Conservation (phyloP, 2,329 filamentous ascomycete genomes). For the Fusarium marasasianum region DNA sequence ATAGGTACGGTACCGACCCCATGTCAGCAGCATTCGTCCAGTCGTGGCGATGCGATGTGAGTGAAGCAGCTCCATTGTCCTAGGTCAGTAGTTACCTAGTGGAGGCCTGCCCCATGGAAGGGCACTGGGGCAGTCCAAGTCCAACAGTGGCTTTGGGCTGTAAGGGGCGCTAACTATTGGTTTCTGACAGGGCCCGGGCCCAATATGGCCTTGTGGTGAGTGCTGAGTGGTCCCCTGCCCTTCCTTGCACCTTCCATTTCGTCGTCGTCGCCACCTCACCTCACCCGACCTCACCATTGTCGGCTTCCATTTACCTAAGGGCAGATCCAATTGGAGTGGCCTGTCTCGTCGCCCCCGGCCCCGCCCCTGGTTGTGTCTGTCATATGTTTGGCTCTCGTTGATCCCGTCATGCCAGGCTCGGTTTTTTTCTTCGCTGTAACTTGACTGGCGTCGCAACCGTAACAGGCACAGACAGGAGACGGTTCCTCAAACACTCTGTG, state of each 20-base stretch:
- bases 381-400: constrained; percentile 10
- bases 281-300: constrained; percentile 1
- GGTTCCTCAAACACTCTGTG: neutral
- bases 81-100: neutral
- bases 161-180: constrained; percentile 9
- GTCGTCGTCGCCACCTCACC: constrained; percentile 24
- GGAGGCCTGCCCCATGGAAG: neutral
- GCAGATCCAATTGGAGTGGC: neutral
- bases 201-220: neutral
- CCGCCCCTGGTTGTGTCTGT: constrained; percentile 13
- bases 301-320: neutral
- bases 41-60: neutral
- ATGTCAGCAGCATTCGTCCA: constrained; percentile 16
- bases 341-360: constrained; percentile 12
- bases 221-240: neutral
- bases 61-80: constrained; percentile 36
- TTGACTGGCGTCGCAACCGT: neutral
- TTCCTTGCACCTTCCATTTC: constrained; percentile 26
- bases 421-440: constrained; percentile 8
- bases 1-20: neutral
- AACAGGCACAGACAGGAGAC: neutral
- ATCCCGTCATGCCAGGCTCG: constrained; percentile 14
- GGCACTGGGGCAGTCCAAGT: neutral
- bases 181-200: neutral
- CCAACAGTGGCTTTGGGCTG: neutral